These are phyloP conservation scores for Cercis canadensis DNA, from an alignment of 306 rosid species.

Conservation along the genomic window DNA sequence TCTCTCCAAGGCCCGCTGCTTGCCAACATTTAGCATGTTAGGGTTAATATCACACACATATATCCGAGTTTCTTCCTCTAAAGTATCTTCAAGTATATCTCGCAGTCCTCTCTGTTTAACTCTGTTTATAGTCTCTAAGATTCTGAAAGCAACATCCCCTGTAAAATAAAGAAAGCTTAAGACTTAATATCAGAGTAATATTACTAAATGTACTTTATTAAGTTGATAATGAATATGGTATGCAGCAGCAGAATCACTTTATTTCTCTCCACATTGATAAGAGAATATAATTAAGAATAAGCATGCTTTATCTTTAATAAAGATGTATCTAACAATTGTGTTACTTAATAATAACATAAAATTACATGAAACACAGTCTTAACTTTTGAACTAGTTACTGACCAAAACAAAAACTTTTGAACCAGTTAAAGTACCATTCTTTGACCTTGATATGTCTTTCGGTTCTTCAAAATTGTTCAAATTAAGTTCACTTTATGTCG, in stretches of 20 bases:
- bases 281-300: conserved; percentile 25
- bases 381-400: background rate
- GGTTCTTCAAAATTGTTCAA: conserved; percentile 15
- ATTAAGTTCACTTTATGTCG: background rate
- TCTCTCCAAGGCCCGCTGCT: conserved; percentile 67
- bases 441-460: conserved; percentile 6
- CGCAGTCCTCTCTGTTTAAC: conserved; percentile 69
- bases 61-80: conserved; percentile 72
- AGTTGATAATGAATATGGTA: conserved; percentile 9
- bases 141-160: conserved; percentile 98
- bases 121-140: conserved; percentile 68
- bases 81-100: conserved; percentile 56
- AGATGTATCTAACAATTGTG: background rate
- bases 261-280: conserved; percentile 9
- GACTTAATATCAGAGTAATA: conserved; percentile 3
- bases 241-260: conserved; percentile 23
- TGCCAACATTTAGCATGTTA: conserved; percentile 87
- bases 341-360: conserved; percentile 12
- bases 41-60: conserved; percentile 90
- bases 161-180: conserved; percentile 39
- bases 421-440: conserved; percentile 11
- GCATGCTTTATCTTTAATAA: conserved; percentile 15
- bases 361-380: background rate
- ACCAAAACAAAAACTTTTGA: background rate
- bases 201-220: background rate